A percentile compares a stretch with the other conserved stretches of the same genome.
Conservation (phyloP, 257 asterid species). For the Thymus quinquecostatus region DNA sequence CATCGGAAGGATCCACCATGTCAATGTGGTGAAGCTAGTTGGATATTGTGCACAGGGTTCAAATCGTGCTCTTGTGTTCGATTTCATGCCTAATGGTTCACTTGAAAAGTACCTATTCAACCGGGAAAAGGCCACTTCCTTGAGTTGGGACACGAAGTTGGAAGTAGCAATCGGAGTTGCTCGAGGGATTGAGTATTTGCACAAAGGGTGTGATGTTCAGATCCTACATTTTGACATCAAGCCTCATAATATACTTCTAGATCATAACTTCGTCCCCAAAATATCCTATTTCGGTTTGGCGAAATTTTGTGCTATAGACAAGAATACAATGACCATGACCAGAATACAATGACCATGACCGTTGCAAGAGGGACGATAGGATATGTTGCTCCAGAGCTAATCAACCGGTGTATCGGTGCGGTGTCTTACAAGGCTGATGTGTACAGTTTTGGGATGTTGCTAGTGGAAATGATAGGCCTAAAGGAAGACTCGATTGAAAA, state of each 20-base stretch:
- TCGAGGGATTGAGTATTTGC: conserved; percentile 38
- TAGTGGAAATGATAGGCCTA: conserved; percentile 28
- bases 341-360: conserved; percentile 26
- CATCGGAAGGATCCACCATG: conserved; percentile 28
- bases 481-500: conserved; percentile 13
- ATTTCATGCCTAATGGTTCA: conserved; percentile 26
- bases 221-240: conserved; percentile 42
- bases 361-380: conserved; percentile 39
- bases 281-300: conserved; percentile 39
- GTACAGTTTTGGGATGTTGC: conserved; percentile 42
- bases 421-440: conserved; percentile 41
- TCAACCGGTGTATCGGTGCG: conserved; percentile 24
- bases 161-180: conserved; percentile 43
- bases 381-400: conserved; percentile 36
- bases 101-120: conserved; percentile 11
- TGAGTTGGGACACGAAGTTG: conserved; percentile 31
- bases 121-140: background rate
- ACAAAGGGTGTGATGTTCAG: conserved; percentile 27
- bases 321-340: conserved; percentile 4
- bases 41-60: conserved; percentile 18
- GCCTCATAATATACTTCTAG: conserved; percentile 43
- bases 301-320: conserved; percentile 13
- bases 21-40: background rate
- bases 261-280: conserved; percentile 30
- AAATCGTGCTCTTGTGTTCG: conserved; percentile 8